Evolutionary conservation across 2,329 filamentous ascomycete species (phyloP).

Genomic region (Immersiporthe knoxdaviesiana): DNA sequence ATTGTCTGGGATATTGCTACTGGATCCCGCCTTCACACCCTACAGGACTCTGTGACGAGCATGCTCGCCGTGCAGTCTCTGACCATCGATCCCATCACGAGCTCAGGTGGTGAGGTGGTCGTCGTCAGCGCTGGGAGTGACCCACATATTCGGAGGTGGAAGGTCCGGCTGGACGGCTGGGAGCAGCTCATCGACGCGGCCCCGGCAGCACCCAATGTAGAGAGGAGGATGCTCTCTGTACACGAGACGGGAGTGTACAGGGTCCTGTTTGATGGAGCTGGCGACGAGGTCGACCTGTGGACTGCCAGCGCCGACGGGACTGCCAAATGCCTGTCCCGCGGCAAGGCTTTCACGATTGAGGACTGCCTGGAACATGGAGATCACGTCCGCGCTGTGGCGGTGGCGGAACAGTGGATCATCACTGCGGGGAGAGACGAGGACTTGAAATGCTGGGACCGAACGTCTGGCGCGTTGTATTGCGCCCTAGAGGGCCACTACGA

Average conservation of each 20-base stretch:
- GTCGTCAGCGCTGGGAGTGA: conserved; percentile 83
- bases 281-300: conserved; percentile 76
- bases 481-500: conserved; percentile 85
- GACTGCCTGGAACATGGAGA: conserved; percentile 80
- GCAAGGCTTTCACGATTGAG: conserved; percentile 70
- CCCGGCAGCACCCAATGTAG: conserved; percentile 44
- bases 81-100: conserved; percentile 69
- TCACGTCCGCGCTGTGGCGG: conserved; percentile 82
- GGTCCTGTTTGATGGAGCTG: conserved; percentile 68
- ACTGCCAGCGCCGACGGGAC: conserved; percentile 92
- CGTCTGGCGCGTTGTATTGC: conserved; percentile 73
- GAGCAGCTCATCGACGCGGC: conserved; percentile 58
- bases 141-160: conserved; percentile 79
- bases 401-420: conserved; percentile 76
- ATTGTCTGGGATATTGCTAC: conserved; percentile 79
- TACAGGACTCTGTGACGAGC: conserved; percentile 72
- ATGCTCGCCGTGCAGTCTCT: conserved; percentile 83
- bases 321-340: conserved; percentile 75
- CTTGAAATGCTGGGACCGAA: conserved; percentile 83
- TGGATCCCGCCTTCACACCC: conserved; percentile 70
- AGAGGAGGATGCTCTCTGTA: conserved; percentile 64
- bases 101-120: conserved; percentile 52
- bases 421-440: conserved; percentile 92
- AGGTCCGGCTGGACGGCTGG: conserved; percentile 55
- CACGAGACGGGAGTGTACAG: conserved; percentile 93